These are phyloP conservation scores for Aspergillus unguis DNA, from an alignment of 2,329 filamentous ascomycete species.

Conservation along the genomic window DNA sequence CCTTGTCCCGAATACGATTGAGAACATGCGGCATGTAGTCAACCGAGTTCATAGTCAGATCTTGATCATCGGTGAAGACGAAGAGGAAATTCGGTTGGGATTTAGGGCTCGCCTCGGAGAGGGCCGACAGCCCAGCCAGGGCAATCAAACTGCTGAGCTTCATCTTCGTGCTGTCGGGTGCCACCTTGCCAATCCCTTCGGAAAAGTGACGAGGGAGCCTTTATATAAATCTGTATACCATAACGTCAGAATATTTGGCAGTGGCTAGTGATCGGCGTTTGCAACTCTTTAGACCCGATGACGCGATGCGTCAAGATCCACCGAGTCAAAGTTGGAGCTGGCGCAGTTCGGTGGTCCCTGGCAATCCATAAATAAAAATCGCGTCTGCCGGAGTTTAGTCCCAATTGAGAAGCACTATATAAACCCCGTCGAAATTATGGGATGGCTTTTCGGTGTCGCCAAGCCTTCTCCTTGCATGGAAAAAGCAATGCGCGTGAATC, in stretches of 20 bases:
- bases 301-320: slow-evolving; percentile 3
- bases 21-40: slow-evolving; percentile 52
- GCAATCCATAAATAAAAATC: too few relatives aligned
- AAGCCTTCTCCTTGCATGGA: too few relatives aligned
- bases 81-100: slow-evolving; percentile 59
- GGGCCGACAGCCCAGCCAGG: background rate
- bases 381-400: too few relatives aligned
- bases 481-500: too few relatives aligned
- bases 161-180: background rate
- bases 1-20: slow-evolving; percentile 40
- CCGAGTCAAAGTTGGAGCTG: background rate
- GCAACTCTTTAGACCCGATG: slow-evolving; percentile 3
- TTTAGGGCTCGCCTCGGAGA: background rate
- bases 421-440: too few relatives aligned
- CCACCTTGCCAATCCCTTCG: too few relatives aligned
- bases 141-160: slow-evolving; percentile 4
- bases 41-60: slow-evolving; percentile 37
- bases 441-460: too few relatives aligned
- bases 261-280: background rate
- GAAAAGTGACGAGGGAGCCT: background rate
- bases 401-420: too few relatives aligned
- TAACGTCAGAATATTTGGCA: background rate
- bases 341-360: too few relatives aligned
- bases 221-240: background rate
- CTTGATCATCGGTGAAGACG: slow-evolving; percentile 67